Base-by-base conservation (phyloP, 2,329 filamentous ascomycete genomes). In the Paecilomyces dactylethromorphus region DNA sequence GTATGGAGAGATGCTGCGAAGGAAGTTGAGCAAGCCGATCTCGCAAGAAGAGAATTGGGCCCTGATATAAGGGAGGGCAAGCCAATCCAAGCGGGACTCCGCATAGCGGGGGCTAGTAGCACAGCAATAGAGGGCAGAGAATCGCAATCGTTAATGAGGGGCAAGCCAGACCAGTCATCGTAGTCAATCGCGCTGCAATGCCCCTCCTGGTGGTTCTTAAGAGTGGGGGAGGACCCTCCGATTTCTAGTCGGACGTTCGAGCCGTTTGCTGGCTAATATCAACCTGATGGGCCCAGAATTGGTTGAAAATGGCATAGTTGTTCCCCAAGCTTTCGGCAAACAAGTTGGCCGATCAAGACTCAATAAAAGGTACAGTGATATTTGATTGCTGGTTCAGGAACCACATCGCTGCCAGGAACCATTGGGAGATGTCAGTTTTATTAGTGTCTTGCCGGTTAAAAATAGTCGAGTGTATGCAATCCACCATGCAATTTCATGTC, bases 1-100 rank as follows among this genome's bases (percentile, higher is more conserved):
- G 18, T 92, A 57, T 80, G 84, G 63, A 80, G 88, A 62, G 78
- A 88, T 13, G 86, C 85, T 0, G 79, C 87, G 65, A 85, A 89
- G 76, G 85, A 89, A 70, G 85, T 84, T 55, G 79, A 85, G 4
- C 87, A 91, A 91, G 78, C 4, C 26, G 26, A 56, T 50, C n/a
- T 82, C 91, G 39, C 71, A 89, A 56, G 85, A 86, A 74, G 86
- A 89, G 69, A 87, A 88, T 0, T 56, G 49, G 33, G 13, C 45
- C 56, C n/a, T 26, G 29, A 33, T 57, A 57, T 57, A 50, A 57
- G n/a, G 31, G 45, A 57, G 56, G 45, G 56, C 21, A 57, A 24
- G 21, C 50, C 26, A n/a, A 12, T n/a, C 8, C 11, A 15, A 52
- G 50, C 50, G 50, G 29, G 50, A 52, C n/a, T 52, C 50, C 50